Conservation (phyloP, 2,329 filamentous ascomycete genomes). For the Fusarium neocosmosporiellum region DNA sequence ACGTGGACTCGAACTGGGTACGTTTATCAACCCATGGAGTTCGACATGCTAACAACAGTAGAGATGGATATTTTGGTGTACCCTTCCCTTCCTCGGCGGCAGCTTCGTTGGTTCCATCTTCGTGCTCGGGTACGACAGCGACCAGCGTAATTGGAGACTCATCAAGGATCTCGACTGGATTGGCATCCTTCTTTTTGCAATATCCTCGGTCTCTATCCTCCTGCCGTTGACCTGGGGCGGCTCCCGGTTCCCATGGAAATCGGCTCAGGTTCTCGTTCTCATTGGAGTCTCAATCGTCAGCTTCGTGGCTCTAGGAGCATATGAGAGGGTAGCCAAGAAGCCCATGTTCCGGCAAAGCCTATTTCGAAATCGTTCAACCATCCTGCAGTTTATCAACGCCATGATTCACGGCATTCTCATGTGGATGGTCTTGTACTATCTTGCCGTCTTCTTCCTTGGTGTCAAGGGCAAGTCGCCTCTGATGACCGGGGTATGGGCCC, state of each 20-base stretch:
- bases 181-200: constrained; percentile 67
- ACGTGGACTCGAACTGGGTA: constrained; percentile 38
- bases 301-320: constrained; percentile 47
- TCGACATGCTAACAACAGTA: constrained; percentile 11
- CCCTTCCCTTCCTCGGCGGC: constrained; percentile 46
- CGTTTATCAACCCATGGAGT: not conserved
- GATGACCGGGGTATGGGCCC: constrained; percentile 58
- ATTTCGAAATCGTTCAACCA: constrained; percentile 34
- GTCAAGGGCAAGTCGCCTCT: constrained; percentile 37
- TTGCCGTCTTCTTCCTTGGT: constrained; percentile 42
- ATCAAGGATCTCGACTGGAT: constrained; percentile 66
- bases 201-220: constrained; percentile 28
- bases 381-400: constrained; percentile 35
- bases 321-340: constrained; percentile 27
- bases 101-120: constrained; percentile 37
- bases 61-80: constrained; percentile 53
- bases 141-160: not conserved
- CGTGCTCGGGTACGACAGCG: constrained; percentile 43
- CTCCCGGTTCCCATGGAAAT: constrained; percentile 37
- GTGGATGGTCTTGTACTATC: constrained; percentile 46
- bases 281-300: constrained; percentile 65
- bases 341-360: constrained; percentile 41
- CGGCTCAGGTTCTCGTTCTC: constrained; percentile 63
- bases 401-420: constrained; percentile 41
- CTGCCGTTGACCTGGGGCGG: constrained; percentile 31